Evolutionary conservation across 179 eudicot genomes (phyloP).

Genomic region (Vitellaria paradoxa): DNA sequence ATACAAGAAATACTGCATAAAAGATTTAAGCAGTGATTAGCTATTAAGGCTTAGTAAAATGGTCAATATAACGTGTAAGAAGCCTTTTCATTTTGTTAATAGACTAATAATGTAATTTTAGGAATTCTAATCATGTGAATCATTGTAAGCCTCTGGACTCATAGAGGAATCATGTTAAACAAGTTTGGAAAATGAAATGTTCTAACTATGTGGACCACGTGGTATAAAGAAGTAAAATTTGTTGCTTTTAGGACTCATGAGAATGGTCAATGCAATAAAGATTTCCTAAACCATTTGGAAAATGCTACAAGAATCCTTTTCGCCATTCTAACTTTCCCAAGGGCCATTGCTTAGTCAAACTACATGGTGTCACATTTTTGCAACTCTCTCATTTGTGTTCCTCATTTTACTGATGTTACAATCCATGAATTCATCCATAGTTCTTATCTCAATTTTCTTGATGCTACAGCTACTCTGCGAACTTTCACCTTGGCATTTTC

Average conservation of each 20-base stretch:
- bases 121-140: too few species aligned
- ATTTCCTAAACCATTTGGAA: not conserved
- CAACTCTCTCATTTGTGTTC: not conserved
- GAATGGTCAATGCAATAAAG: not conserved
- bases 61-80: not conserved
- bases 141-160: too few species aligned
- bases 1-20: slow-evolving; percentile 87
- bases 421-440: not conserved
- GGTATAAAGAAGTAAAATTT: too few species aligned
- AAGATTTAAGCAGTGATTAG: not conserved
- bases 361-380: not conserved
- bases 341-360: not conserved
- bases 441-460: not conserved
- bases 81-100: not conserved
- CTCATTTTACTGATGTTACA: too few species aligned
- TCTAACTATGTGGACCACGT: too few species aligned
- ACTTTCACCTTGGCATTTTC: not conserved
- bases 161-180: not conserved
- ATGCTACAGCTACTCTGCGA: too few species aligned
- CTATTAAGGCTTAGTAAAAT: slow-evolving; percentile 4
- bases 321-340: not conserved
- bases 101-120: too few species aligned
- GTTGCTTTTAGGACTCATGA: not conserved
- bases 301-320: not conserved
- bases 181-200: not conserved